Evolutionary conservation across 306 rosid species (phyloP), one percentile per base, ranked within the genome.

Genomic region (Senna tora): DNA sequence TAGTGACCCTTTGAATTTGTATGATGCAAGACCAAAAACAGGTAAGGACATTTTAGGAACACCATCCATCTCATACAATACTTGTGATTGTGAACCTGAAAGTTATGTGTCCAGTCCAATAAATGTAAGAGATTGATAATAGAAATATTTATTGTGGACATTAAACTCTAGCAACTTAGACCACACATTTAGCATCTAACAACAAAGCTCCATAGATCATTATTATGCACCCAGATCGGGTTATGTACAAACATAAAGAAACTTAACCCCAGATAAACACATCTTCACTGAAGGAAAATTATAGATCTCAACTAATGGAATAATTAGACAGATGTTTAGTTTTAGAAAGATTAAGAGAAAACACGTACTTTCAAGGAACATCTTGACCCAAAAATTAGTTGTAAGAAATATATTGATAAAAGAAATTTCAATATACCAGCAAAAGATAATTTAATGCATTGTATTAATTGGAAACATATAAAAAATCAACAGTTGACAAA

Each of bases 1-100:
- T 83, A 89, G 56, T 17, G 92, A 73, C 39, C 86, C 90, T 81
- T 72, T 89, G 76, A 87, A 85, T 81, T 89, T 89, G 92, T 89
- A 85, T 2, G 96, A 83, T 55, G 96, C 90, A 80, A 89, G 81
- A 77, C 96, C 96, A 75, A 87, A 81, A 41, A 75, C 84, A 28
- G 86, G 90, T 21, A 89, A 80, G 1, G 77, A 69, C 80, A 87
- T 79, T 77, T 62, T 85, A 51, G 86, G 82, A 66, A 69, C 51
- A 64, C 84, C 80, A 74, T 81, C 92, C 11, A 79, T 71, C 70
- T 73, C 87, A n/a, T n/a, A n/a, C n/a, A n/a, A n/a, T n/a, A n/a
- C n/a, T n/a, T n/a, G n/a, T n/a, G n/a, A n/a, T n/a, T n/a, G n/a
- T 45, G 78, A 59, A 60, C 87, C 96, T 87, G 89, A 80, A 84